These are phyloP conservation scores for Thermothielavioides terrestris DNA, from an alignment of 495 filamentous ascomycete genomes.

Conservation along the genomic window DNA sequence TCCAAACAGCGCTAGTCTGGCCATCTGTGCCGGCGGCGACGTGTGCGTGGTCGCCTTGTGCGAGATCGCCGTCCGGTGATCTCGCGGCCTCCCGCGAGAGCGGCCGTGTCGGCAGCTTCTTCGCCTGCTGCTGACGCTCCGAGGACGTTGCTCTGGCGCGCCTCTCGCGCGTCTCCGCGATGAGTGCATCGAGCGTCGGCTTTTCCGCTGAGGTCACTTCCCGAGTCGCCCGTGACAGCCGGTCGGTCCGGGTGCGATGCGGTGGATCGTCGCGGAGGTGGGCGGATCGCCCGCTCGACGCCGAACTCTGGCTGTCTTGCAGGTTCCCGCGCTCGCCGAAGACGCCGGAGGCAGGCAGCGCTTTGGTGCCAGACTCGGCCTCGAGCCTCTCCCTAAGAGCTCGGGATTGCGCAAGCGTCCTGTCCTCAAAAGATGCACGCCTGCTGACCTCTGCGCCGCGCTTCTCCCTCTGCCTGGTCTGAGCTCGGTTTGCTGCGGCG, in stretches of 20 bases:
- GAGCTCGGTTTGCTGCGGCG: neutral
- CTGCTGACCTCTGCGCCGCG: constrained; percentile 8
- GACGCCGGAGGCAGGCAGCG: constrained; percentile 6
- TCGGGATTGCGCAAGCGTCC: constrained; percentile 18
- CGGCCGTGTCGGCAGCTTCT: neutral
- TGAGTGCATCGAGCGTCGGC: neutral
- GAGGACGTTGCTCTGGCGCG: constrained; percentile 1
- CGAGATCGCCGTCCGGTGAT: constrained; percentile 25
- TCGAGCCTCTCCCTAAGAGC: constrained; percentile 25
- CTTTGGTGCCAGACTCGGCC: constrained; percentile 16
- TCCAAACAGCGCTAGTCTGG: constrained; percentile 22
- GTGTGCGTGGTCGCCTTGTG: constrained; percentile 36
- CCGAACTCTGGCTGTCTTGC: constrained; percentile 21
- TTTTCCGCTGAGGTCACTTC: neutral
- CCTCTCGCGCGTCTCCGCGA: neutral
- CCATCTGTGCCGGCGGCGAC: constrained; percentile 26
- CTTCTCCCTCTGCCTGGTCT: constrained; percentile 1
- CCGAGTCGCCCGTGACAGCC: neutral
- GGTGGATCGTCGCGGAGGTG: constrained; percentile 5
- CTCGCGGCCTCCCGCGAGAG: constrained; percentile 12
- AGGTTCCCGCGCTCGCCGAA: constrained; percentile 22
- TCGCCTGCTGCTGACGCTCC: neutral
- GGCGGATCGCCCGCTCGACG: constrained; percentile 14
- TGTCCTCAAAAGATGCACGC: constrained; percentile 12
- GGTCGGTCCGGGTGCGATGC: neutral